phyloP scores from a whole-genome alignment of 129 eudicot genomes.

The Pulicaria dysenterica region DNA sequence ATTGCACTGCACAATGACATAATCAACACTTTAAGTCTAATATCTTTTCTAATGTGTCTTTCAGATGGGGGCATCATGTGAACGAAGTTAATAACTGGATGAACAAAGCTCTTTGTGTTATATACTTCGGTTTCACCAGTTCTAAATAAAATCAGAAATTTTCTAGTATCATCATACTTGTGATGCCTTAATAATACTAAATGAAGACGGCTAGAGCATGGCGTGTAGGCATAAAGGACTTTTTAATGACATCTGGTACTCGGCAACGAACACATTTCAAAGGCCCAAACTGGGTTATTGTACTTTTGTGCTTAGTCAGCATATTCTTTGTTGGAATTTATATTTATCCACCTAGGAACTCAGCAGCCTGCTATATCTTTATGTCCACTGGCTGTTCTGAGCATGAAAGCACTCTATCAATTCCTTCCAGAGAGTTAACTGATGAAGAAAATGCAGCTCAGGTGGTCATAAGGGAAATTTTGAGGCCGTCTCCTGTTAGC shows the following conservation, averaged over 20 bases:
- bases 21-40: background rate
- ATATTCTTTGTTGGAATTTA: conserved; percentile 47
- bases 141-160: conserved; percentile 9
- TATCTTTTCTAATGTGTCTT: conserved; percentile 12
- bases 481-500: conserved; percentile 42
- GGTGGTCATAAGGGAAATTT: conserved; percentile 55
- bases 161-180: conserved; percentile 16
- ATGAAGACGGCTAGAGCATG: conserved; percentile 65
- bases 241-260: conserved; percentile 46
- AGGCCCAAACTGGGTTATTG: conserved; percentile 53
- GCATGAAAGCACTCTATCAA: conserved; percentile 26
- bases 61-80: conserved; percentile 29
- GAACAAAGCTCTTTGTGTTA: conserved; percentile 17
- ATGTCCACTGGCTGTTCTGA: conserved; percentile 49
- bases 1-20: conserved; percentile 8
- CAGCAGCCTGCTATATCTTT: conserved; percentile 53
- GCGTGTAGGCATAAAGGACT: conserved; percentile 46
- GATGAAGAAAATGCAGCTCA: conserved; percentile 57
- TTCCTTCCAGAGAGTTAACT: conserved; percentile 54
- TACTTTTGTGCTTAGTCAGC: conserved; percentile 49
- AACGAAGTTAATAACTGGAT: conserved; percentile 24
- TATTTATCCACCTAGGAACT: conserved; percentile 43
- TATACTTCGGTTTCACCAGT: conserved; percentile 10
- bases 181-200: conserved; percentile 43
- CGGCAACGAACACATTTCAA: conserved; percentile 57